Conservation (phyloP, 2,329 filamentous ascomycete genomes). For the Penicillium rolfsii region DNA sequence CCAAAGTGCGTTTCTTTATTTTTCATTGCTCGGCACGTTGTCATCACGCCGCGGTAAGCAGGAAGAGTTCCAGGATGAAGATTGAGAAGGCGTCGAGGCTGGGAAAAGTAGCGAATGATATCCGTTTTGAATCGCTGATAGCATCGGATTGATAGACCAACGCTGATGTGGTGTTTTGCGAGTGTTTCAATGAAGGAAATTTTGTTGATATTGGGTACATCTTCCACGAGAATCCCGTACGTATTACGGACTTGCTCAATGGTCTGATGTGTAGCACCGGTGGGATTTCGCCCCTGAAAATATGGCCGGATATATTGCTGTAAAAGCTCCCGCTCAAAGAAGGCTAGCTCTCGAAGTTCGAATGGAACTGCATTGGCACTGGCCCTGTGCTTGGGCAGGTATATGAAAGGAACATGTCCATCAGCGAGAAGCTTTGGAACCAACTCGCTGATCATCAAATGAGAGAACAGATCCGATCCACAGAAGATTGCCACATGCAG, state of each 20-base stretch:
- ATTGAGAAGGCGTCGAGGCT: slow-evolving; percentile 3
- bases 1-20: slow-evolving; percentile 10
- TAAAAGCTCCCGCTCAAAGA: slow-evolving; percentile 2
- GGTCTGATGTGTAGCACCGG: slow-evolving; percentile 1
- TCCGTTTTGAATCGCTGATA: slow-evolving; percentile 4
- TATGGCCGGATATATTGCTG: slow-evolving; percentile 2
- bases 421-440: not conserved
- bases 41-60: slow-evolving; percentile 10
- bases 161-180: slow-evolving; percentile 2
- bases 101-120: slow-evolving; percentile 4
- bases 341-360: slow-evolving; percentile 1
- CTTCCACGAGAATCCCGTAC: slow-evolving; percentile 4
- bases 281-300: not conserved
- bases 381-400: slow-evolving; percentile 3
- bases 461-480: slow-evolving; percentile 7
- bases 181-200: slow-evolving; percentile 1
- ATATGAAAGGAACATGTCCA: slow-evolving; percentile 3
- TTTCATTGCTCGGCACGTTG: slow-evolving; percentile 9
- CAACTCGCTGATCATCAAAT: slow-evolving; percentile 1
- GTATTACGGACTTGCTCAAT: not conserved
- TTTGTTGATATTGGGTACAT: slow-evolving; percentile 4
- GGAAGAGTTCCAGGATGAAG: slow-evolving; percentile 2
- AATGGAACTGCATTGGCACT: not conserved
- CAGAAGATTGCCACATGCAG: slow-evolving; percentile 5
- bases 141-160: slow-evolving; percentile 3